phyloP scores from a whole-genome alignment of 331 rosid species.

The Cydonia oblonga region DNA sequence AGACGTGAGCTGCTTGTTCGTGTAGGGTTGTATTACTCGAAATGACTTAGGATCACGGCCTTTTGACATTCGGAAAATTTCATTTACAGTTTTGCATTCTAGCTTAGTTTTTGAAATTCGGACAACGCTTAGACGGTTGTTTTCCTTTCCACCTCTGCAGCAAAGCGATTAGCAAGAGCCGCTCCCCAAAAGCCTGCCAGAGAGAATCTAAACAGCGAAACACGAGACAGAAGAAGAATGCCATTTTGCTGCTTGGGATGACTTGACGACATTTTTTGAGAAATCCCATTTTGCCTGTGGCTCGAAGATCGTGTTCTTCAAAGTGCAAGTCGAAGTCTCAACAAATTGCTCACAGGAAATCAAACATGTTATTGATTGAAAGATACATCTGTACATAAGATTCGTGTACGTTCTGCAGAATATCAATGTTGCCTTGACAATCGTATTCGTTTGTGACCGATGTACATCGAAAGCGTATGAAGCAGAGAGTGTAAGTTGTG shows the following conservation, averaged over 20 bases:
- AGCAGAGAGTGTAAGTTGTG: neutral
- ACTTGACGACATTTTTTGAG: neutral
- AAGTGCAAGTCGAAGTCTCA: neutral
- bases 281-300: neutral
- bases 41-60: too few species aligned
- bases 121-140: neutral
- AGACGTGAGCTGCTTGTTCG: too few species aligned
- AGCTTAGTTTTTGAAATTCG: too few species aligned
- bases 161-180: slow-evolving; percentile 56
- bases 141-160: slow-evolving; percentile 26
- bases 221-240: slow-evolving; percentile 31
- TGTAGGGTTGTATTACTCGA: too few species aligned
- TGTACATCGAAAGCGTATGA: neutral
- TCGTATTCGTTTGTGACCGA: neutral
- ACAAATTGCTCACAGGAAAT: slow-evolving; percentile 9
- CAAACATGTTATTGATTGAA: neutral
- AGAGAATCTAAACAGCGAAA: slow-evolving; percentile 32
- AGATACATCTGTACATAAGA: neutral
- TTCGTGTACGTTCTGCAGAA: neutral
- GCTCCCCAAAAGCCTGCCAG: slow-evolving; percentile 36
- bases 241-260: slow-evolving; percentile 52
- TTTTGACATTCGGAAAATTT: too few species aligned
- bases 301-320: neutral
- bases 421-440: neutral
- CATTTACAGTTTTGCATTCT: neutral